Evolutionary conservation across 495 filamentous ascomycete genomes (phyloP).

Genomic region (Hypoxylon lienhwacheense): DNA sequence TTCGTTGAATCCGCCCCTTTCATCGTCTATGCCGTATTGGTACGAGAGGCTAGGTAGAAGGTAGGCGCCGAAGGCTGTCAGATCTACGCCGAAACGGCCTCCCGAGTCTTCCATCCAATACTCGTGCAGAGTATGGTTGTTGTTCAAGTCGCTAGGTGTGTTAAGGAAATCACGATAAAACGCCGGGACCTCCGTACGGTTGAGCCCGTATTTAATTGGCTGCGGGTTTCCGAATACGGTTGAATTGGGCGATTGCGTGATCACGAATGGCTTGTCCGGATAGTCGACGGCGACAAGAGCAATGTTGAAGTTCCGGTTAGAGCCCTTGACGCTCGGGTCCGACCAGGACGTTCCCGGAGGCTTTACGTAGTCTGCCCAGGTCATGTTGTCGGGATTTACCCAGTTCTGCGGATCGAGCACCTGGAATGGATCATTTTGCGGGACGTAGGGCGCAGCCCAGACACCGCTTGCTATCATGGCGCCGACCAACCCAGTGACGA

Average conservation of each 20-base stretch:
- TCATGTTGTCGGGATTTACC: conserved; percentile 50
- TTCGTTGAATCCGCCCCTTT: conserved; percentile 37
- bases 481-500: conserved; percentile 22
- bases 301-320: conserved; percentile 45
- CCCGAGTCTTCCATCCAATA: conserved; percentile 52
- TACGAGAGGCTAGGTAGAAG: conserved; percentile 39
- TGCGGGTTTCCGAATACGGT: conserved; percentile 48
- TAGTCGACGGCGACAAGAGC: conserved; percentile 48
- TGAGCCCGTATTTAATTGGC: conserved; percentile 30
- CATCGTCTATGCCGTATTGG: conserved; percentile 45
- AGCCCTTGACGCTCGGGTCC: conserved; percentile 40
- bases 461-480: conserved; percentile 6
- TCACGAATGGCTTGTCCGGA: conserved; percentile 42
- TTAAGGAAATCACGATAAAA: conserved; percentile 49
- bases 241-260: conserved; percentile 41
- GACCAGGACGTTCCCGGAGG: conserved; percentile 43
- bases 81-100: conserved; percentile 47
- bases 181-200: conserved; percentile 42
- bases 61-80: conserved; percentile 49
- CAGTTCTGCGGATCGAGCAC: conserved; percentile 44
- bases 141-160: conserved; percentile 44
- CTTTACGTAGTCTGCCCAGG: conserved; percentile 43
- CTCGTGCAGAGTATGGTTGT: conserved; percentile 46
- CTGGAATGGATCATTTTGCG: conserved; percentile 40
- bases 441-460: conserved; percentile 22